A percentile compares a stretch with the other conserved stretches of the same genome.
These are phyloP conservation scores for Venturia aucupariae DNA, from an alignment of 2,329 filamentous ascomycete genomes.

Conservation along the genomic window DNA sequence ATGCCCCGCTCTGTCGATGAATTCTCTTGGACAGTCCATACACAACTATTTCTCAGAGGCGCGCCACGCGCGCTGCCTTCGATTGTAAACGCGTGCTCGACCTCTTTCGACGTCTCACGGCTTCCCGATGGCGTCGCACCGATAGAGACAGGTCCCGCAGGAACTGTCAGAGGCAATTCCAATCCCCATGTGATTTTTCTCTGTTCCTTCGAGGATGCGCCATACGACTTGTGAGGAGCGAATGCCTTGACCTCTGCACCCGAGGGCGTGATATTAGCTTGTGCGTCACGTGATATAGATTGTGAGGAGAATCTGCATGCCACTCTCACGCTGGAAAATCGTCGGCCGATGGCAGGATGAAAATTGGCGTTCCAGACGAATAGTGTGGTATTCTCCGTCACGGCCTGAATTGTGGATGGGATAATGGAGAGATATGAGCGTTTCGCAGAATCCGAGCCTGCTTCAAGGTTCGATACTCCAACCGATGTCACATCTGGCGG, in stretches of 20 bases:
- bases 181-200: constrained; percentile 11
- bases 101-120: constrained; percentile 2
- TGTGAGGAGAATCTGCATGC: constrained; percentile 10
- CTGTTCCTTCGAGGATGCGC: constrained; percentile 3
- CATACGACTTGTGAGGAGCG: constrained; percentile 13
- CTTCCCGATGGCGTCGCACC: constrained; percentile 7
- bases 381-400: not conserved
- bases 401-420: constrained; percentile 8
- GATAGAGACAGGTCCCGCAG: constrained; percentile 8
- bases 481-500: not conserved
- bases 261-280: not conserved
- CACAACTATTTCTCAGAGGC: constrained; percentile 5
- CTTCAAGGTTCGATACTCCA: constrained; percentile 8
- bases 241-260: constrained; percentile 1
- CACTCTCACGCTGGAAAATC: constrained; percentile 9
- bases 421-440: constrained; percentile 11
- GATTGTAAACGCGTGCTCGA: constrained; percentile 12
- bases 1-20: constrained; percentile 9
- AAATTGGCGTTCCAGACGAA: constrained; percentile 14
- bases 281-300: not conserved
- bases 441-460: constrained; percentile 10
- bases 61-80: constrained; percentile 9
- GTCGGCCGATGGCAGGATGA: constrained; percentile 10
- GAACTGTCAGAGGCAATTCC: constrained; percentile 8
- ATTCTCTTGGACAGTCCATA: constrained; percentile 15